Percentiles rank a stretch among this genome's conserved stretches.
phyloP scores from a whole-genome alignment of 805 yeast genomes.

The Soucietia sequanensis region DNA sequence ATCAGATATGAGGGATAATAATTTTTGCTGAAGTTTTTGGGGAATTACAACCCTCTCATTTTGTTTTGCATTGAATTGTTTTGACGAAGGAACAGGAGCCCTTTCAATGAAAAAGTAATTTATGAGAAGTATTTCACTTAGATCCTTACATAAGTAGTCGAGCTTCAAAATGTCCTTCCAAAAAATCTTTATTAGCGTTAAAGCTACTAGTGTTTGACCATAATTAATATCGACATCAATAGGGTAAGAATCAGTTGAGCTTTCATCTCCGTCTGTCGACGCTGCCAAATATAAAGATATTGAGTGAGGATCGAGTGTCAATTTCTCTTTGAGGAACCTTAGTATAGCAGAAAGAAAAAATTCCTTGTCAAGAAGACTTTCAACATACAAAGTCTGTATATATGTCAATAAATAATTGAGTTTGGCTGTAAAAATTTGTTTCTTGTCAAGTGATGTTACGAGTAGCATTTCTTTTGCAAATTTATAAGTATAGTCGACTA shows the following conservation, averaged over 20 bases:
- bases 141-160: slow-evolving; percentile 61
- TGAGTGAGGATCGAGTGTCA: slow-evolving; percentile 28
- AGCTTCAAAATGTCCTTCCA: slow-evolving; percentile 65
- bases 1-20: slow-evolving; percentile 26
- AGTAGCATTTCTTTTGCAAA: slow-evolving; percentile 41
- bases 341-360: slow-evolving; percentile 65
- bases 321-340: slow-evolving; percentile 43
- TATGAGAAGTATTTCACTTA: slow-evolving; percentile 58
- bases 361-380: slow-evolving; percentile 61
- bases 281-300: slow-evolving; percentile 22
- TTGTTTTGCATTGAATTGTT: slow-evolving; percentile 2
- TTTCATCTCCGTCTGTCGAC: slow-evolving; percentile 22
- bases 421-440: slow-evolving; percentile 44
- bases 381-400: slow-evolving; percentile 63
- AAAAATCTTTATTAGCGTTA: slow-evolving; percentile 58
- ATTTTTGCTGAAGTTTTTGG: slow-evolving; percentile 21
- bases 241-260: slow-evolving; percentile 8
- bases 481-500: slow-evolving; percentile 57
- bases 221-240: slow-evolving; percentile 24
- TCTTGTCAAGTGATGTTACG: slow-evolving; percentile 26
- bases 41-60: slow-evolving; percentile 12
- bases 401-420: slow-evolving; percentile 62
- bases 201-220: slow-evolving; percentile 33
- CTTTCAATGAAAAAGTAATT: slow-evolving; percentile 42
- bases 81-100: slow-evolving; percentile 12